Evolutionary conservation across 192 early-diverging fungal genomes (phyloP).

Genomic region (Geosiphon pyriformis): DNA sequence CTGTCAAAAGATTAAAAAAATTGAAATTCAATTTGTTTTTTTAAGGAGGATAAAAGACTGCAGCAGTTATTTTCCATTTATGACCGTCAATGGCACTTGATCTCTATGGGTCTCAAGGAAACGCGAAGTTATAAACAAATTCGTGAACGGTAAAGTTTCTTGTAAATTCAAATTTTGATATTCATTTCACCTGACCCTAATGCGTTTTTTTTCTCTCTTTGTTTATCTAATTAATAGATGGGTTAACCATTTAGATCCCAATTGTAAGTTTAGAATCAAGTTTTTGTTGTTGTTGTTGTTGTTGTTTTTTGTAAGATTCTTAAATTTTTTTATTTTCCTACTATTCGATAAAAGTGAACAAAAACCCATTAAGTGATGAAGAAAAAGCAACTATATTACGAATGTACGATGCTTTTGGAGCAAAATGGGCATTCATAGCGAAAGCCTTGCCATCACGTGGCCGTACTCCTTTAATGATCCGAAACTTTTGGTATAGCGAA

Average conservation of each 20-base stretch:
- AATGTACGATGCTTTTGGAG: neutral
- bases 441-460: neutral
- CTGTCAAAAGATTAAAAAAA: too few species aligned
- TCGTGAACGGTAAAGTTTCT: neutral
- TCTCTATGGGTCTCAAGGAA: neutral
- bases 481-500: conserved; percentile 4
- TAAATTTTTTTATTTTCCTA: neutral
- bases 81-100: neutral
- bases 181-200: neutral
- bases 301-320: too few species aligned
- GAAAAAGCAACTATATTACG: neutral
- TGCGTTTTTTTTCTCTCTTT: too few species aligned
- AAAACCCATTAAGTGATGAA: neutral
- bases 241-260: conserved; percentile 1
- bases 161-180: neutral
- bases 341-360: too few species aligned
- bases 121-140: neutral
- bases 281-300: neutral
- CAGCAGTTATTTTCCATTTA: neutral
- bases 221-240: neutral
- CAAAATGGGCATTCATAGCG: neutral
- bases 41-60: neutral
- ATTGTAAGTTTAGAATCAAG: neutral
- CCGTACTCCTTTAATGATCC: conserved; percentile 1
- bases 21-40: too few species aligned